Evolutionary conservation across 441 rosid genomes (phyloP), one percentile per base, ranked within the genome.

Genomic region (Breynia disticha): DNA sequence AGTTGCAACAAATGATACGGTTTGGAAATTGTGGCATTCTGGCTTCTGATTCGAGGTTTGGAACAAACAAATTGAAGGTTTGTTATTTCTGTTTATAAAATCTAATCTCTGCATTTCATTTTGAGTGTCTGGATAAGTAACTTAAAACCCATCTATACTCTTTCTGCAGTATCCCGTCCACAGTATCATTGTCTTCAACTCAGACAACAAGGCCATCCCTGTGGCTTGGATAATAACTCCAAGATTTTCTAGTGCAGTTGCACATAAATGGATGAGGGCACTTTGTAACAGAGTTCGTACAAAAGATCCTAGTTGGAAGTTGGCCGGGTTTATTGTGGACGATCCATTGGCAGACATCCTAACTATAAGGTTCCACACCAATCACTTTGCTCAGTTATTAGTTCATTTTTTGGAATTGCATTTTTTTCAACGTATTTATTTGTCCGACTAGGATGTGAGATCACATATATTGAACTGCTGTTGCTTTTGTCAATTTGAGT

Each of bases 181-280:
- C 63, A 87, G 90, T 66, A 72, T 90, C 20, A 59, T 85, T 42
- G 95, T 87, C 48, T 90, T 90, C 82, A 66, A 90, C 78, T 76
- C 88, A 3, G 95, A 85, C 62, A 90, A 84, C 68, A 90, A 85
- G 73, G 93, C 88, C 67, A 83, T 90, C 72, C 97, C 96, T 28
- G 93, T 90, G 42, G 96, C 97, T 63, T 90, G 97, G 95, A 74
- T 90, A 52, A 79, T 87, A 66, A 75, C 84, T 54, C 93, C 93
- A 1, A 75, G 78, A 55, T 72, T 76, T 79, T 73, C 79, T 17
- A 68, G 66, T 70, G 66, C 65, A 18, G 86, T 81, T 70, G 55
- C 84, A 13, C 72, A 81, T 70, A 77, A 74, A 70, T 87, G 96
- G 96, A 87, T 87, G 95, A 81, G 95, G 64, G 90, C 93, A 35